phyloP scores from a whole-genome alignment of 108 stramenopile species.

The Schizochytrium sp. region DNA sequence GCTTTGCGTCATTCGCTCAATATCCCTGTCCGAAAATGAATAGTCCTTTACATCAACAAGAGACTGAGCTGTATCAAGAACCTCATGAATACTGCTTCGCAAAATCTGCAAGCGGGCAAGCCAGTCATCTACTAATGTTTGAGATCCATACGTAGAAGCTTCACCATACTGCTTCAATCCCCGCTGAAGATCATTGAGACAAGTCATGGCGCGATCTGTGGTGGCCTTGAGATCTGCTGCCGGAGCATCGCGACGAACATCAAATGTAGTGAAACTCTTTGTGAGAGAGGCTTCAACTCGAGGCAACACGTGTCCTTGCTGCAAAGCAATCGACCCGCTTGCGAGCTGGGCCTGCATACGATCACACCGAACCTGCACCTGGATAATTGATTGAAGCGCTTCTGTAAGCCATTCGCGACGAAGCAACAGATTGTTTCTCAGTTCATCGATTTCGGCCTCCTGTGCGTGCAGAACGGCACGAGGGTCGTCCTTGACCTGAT shows the following conservation, averaged over 20 bases:
- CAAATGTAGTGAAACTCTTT: neutral
- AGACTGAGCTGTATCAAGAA: neutral
- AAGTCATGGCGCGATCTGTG: neutral
- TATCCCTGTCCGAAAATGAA: neutral
- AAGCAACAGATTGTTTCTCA: neutral
- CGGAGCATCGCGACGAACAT: neutral
- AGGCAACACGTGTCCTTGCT: constrained; percentile 30
- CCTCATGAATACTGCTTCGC: neutral
- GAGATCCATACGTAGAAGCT: neutral
- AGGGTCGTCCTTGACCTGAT: neutral
- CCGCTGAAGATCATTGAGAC: neutral
- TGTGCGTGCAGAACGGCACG: neutral
- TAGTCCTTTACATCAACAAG: neutral
- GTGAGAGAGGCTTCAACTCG: constrained; percentile 3
- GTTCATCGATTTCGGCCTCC: constrained; percentile 15
- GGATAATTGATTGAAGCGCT: constrained; percentile 1
- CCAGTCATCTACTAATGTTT: constrained; percentile 49
- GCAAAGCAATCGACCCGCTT: constrained; percentile 29
- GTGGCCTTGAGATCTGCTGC: neutral
- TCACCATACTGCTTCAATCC: neutral
- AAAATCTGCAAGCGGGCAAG: neutral
- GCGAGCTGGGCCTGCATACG: constrained; percentile 57
- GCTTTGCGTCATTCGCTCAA: neutral
- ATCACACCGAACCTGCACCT: constrained; percentile 28
- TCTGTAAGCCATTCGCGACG: constrained; percentile 9